Evolutionary conservation across 202 grass and related monocot species (phyloP).

Genomic region (Eragrostis tef): DNA sequence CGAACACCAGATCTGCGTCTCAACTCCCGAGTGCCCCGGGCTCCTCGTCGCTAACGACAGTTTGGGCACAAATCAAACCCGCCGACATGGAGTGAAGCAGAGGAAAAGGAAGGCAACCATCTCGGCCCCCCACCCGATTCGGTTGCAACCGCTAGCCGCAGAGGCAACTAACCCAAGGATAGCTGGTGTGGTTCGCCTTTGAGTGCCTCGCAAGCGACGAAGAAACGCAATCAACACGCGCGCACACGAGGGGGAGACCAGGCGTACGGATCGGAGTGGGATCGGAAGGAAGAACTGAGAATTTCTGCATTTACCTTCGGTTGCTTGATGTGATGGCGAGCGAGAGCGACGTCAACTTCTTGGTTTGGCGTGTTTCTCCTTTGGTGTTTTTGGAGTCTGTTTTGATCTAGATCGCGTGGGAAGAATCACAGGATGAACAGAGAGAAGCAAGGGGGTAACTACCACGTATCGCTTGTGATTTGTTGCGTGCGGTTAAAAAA

Average conservation of each 20-base stretch:
- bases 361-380: background rate
- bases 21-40: background rate
- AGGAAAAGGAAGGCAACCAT: conserved; percentile 4
- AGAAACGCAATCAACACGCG: conserved; percentile 26
- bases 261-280: conserved; percentile 37
- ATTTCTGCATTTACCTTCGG: conserved; percentile 43
- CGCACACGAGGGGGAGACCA: conserved; percentile 17
- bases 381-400: background rate
- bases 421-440: background rate
- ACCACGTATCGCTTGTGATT: background rate
- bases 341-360: conserved; percentile 20
- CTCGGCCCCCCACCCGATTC: conserved; percentile 42
- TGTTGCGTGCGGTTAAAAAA: no score
- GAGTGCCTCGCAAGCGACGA: conserved; percentile 50
- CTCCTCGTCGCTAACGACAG: background rate
- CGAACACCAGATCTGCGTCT: conserved; percentile 51
- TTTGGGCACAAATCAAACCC: conserved; percentile 30
- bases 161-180: conserved; percentile 34
- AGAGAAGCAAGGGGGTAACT: background rate
- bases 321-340: conserved; percentile 36
- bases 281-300: conserved; percentile 23
- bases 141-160: conserved; percentile 40
- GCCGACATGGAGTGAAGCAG: conserved; percentile 44
- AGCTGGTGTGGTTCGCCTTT: conserved; percentile 34
- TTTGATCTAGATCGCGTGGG: conserved; percentile 8